A percentile compares a stretch with the other conserved stretches of the same genome.
Conservation (phyloP, 140 eudicot species). For the Anethum foeniculum region DNA sequence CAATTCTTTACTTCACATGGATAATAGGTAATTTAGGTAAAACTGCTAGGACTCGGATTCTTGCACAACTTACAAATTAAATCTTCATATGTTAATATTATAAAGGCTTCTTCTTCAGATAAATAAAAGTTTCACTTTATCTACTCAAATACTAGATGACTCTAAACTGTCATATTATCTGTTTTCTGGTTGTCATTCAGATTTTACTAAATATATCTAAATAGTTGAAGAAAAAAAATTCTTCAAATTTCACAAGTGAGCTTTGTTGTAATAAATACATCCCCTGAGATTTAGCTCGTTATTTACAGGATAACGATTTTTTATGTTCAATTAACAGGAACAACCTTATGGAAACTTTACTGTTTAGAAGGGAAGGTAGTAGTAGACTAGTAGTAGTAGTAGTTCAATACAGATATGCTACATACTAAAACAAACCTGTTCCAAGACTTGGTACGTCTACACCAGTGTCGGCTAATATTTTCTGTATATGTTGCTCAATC, state of each 20-base stretch:
- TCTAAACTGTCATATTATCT: neutral
- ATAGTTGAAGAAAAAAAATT: neutral
- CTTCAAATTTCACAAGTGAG: neutral
- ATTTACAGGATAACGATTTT: neutral
- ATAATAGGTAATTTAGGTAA: neutral
- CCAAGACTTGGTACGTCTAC: slow-evolving; percentile 80
- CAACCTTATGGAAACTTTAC: neutral
- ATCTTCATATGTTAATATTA: neutral
- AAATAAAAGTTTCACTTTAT: neutral
- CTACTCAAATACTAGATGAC: neutral
- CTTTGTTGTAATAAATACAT: neutral
- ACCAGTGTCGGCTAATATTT: slow-evolving; percentile 82
- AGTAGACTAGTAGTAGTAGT: neutral
- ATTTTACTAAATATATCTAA: neutral
- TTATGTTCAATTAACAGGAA: neutral
- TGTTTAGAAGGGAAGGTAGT: neutral
- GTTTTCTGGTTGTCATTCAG: neutral
- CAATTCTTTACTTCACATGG: neutral
- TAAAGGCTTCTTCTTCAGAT: neutral
- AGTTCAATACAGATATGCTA: neutral
- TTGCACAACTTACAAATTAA: neutral
- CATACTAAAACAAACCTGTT: slow-evolving; percentile 38
- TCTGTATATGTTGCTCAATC: slow-evolving; percentile 71
- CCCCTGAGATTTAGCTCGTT: neutral
- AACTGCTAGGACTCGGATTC: neutral